These are phyloP conservation scores for Lachnellula hyalina DNA, from an alignment of 2,329 filamentous ascomycete genomes.

Conservation along the genomic window DNA sequence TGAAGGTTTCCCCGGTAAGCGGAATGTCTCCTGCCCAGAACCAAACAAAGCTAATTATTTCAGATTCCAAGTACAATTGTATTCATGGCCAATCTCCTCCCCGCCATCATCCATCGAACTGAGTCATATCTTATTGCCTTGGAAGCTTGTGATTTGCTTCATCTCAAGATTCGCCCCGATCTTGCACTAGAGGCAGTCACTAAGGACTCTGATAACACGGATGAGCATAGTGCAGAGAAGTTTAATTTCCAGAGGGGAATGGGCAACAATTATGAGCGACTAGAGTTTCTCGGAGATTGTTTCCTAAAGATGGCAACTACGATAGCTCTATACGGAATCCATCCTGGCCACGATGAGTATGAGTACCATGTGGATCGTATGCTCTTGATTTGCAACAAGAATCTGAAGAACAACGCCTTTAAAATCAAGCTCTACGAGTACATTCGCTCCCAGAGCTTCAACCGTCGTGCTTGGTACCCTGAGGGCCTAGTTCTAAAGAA, in stretches of 20 bases:
- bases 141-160: conserved; percentile 65
- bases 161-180: conserved; percentile 57
- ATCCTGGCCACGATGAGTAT: conserved; percentile 75
- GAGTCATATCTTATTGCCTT: conserved; percentile 76
- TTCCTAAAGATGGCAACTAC: conserved; percentile 96
- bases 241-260: conserved; percentile 77
- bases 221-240: conserved; percentile 62
- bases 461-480: conserved; percentile 78
- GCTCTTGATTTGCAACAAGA: conserved; percentile 85
- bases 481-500: conserved; percentile 66
- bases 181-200: conserved; percentile 86
- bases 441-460: conserved; percentile 78
- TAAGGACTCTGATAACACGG: conserved; percentile 82
- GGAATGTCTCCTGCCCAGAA: neutral
- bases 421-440: conserved; percentile 65
- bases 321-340: conserved; percentile 73
- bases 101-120: conserved; percentile 77
- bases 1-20: conserved; percentile 71
- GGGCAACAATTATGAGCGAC: conserved; percentile 89
- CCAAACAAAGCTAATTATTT: neutral
- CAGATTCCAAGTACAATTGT: conserved; percentile 67
- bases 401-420: conserved; percentile 73
- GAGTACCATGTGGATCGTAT: conserved; percentile 88
- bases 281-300: conserved; percentile 89
- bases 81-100: conserved; percentile 68